These are phyloP conservation scores for Lecanicillium sp. DNA, from an alignment of 2,329 filamentous ascomycete species.

Conservation along the genomic window DNA sequence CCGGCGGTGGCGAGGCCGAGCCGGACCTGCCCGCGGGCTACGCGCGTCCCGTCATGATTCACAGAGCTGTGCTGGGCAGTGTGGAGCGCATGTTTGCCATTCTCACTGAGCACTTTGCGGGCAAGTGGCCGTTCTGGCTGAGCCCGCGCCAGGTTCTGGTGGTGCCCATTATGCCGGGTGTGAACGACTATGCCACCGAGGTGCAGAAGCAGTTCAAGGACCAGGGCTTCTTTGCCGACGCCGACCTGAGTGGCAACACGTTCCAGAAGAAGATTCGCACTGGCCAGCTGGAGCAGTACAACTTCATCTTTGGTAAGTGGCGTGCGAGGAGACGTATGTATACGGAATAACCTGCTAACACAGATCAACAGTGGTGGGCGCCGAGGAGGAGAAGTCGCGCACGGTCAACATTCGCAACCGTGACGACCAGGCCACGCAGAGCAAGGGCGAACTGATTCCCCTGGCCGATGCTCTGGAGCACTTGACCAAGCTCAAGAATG, in stretches of 20 bases:
- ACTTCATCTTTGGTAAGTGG: constrained; percentile 65
- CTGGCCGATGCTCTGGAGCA: constrained; percentile 50
- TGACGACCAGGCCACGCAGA: constrained; percentile 54
- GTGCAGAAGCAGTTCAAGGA: constrained; percentile 61
- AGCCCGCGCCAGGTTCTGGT: constrained; percentile 68
- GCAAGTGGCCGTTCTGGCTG: constrained; percentile 87
- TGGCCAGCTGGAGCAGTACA: constrained; percentile 73
- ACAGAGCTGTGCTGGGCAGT: constrained; percentile 71
- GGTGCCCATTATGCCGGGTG: constrained; percentile 62
- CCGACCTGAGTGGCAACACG: constrained; percentile 58
- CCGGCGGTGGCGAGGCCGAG: constrained; percentile 35
- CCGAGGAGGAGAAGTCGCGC: constrained; percentile 51
- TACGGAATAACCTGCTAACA: neutral
- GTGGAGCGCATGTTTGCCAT: constrained; percentile 64
- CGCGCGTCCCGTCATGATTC: constrained; percentile 77
- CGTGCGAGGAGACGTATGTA: neutral
- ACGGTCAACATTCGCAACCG: constrained; percentile 58
- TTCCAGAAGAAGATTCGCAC: constrained; percentile 86
- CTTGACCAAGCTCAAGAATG: constrained; percentile 42
- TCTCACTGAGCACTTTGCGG: constrained; percentile 74
- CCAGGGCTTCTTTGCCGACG: constrained; percentile 59
- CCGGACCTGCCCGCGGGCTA: constrained; percentile 57
- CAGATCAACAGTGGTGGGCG: constrained; percentile 45
- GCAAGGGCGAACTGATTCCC: constrained; percentile 50
- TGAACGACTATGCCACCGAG: constrained; percentile 70